Conservation (phyloP, 805 yeast genomes). For the Pichia ethanolica region DNA sequence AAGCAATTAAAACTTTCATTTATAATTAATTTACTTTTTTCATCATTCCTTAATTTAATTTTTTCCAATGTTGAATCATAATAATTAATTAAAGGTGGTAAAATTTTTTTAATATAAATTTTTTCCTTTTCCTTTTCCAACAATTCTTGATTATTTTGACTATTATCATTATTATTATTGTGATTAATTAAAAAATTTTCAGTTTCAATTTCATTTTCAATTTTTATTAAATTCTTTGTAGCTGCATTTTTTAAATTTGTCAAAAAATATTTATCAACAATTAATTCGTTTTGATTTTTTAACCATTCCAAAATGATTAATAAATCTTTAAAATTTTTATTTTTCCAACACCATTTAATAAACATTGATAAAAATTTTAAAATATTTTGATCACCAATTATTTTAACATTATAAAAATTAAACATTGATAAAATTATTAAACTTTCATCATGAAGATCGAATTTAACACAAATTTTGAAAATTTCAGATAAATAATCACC, state of each 20-base stretch:
- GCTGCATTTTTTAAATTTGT: constrained; percentile 5
- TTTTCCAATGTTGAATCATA: constrained; percentile 10
- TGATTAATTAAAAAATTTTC: too few species aligned
- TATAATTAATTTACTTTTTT: constrained; percentile 4
- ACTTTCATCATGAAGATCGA: constrained; percentile 3
- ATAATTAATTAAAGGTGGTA: constrained; percentile 13
- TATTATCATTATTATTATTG: neutral
- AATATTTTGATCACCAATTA: constrained; percentile 7
- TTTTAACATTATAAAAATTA: constrained; percentile 2
- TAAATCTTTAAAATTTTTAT: constrained; percentile 7
- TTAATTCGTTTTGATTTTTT: constrained; percentile 7
- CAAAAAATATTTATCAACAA: constrained; percentile 7
- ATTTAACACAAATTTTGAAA: constrained; percentile 11
- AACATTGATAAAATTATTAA: neutral
- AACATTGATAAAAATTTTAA: constrained; percentile 11
- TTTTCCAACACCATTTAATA: constrained; percentile 11
- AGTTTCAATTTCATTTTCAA: constrained; percentile 1
- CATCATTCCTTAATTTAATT: constrained; percentile 3
- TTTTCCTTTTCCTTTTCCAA: neutral
- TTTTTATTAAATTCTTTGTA: constrained; percentile 1
- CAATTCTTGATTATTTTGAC: neutral
- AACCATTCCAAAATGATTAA: constrained; percentile 11
- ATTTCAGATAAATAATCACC: constrained; percentile 9
- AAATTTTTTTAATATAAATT: constrained; percentile 6
- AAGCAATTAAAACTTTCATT: constrained; percentile 9